Base-by-base conservation (phyloP, 805 yeast genomes). In the Isabelozyma pseudorhagii region DNA sequence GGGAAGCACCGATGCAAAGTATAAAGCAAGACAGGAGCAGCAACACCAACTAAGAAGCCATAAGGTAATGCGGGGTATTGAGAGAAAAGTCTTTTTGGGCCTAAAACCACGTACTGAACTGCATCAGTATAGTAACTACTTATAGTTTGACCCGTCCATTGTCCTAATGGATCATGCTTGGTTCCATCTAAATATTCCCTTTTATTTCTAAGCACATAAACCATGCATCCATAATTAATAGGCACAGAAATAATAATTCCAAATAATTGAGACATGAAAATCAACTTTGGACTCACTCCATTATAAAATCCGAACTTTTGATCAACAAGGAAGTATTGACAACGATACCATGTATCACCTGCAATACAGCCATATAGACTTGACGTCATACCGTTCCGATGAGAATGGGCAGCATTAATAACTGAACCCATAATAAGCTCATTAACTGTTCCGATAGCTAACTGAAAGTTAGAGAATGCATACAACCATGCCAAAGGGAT, bases 221-320 rank as follows among this genome's bases (percentile, higher is more conserved):
- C 65, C 41, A 78, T 56, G 2, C 79, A 72, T 8, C 68, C 45
- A 54, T 77, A 78, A 54, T 78, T 78, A 53, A 77, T 62, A 6
- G 81, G 78, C 17, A 75, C 74, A 8, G 81, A 81, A 31, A 79
- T 60, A 11, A 76, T 45, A 52, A 76, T 80, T 2, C 83, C 83
- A 53, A 73, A 67, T 5, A 78, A 50, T 56, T 80, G 83, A 0
- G 79, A 72, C 41, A 75, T 67, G 52, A 79, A 79, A 4, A 79
- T 77, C 3, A 67, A 60, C 31, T 62, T 68, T 1, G 83, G 83
- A 0, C 82, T 81, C 8, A 80, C 54, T 52, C 74, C 73, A 58
- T 75, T 78, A 61, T 79, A 79, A 55, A 75, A 74, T 0, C 82
- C 84, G 7, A 79, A 60, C 71, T 66, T 75, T 73, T 57, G 61